These are phyloP conservation scores for Aspergillus calidoustus DNA, from an alignment of 2,329 filamentous ascomycete genomes.

Conservation along the genomic window DNA sequence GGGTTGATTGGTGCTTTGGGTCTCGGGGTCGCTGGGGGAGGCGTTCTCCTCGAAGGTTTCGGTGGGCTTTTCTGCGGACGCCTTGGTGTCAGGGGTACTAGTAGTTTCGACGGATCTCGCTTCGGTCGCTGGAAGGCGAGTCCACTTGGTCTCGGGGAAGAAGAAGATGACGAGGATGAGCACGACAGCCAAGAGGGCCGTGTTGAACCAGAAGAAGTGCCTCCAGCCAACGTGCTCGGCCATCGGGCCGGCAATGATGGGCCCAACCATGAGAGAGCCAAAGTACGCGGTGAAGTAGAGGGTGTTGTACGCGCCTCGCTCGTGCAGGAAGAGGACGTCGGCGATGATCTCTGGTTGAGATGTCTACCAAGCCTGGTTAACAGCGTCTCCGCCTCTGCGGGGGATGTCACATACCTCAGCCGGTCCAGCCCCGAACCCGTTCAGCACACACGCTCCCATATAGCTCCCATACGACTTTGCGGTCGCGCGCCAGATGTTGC, in stretches of 20 bases:
- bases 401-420: conserved; percentile 48
- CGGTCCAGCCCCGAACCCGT: conserved; percentile 66
- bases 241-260: conserved; percentile 66
- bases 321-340: conserved; percentile 68
- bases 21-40: conserved; percentile 9
- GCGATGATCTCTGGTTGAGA: conserved; percentile 67
- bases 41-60: conserved; percentile 21
- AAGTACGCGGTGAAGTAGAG: conserved; percentile 67
- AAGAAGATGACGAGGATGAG: conserved; percentile 60
- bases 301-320: conserved; percentile 66
- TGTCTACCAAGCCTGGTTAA: conserved; percentile 41
- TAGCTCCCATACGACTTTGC: conserved; percentile 64
- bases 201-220: conserved; percentile 70
- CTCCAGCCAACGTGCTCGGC: conserved; percentile 62
- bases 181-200: conserved; percentile 56
- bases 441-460: conserved; percentile 66
- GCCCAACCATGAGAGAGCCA: conserved; percentile 64
- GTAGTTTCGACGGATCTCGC: background rate
- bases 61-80: conserved; percentile 24
- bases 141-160: conserved; percentile 68
- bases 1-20: conserved; percentile 18
- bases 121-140: conserved; percentile 47
- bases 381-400: background rate
- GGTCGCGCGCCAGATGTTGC: conserved; percentile 62
- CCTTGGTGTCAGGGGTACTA: background rate